These are phyloP conservation scores for Caryopteris hybrid DNA, from an alignment of 305 asterid genomes.

Conservation along the genomic window DNA sequence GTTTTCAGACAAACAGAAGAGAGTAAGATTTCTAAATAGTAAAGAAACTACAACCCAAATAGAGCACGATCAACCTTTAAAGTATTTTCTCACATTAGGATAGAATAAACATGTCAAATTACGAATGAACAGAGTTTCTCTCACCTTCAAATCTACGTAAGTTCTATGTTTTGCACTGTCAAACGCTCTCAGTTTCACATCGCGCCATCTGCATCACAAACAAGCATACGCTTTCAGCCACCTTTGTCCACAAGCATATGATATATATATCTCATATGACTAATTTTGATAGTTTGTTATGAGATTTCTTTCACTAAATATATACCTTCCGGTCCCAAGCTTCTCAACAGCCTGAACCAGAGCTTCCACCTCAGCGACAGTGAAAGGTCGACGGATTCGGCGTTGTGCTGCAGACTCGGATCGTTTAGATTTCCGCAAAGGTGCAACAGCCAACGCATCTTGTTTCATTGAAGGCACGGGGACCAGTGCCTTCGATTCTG, in stretches of 20 bases:
- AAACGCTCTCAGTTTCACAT: slow-evolving; percentile 85
- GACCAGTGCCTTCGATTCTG: slow-evolving; percentile 69
- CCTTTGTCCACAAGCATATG: background rate
- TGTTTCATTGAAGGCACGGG: slow-evolving; percentile 38
- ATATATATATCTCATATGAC: background rate
- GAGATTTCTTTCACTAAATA: slow-evolving; percentile 4
- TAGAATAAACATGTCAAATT: too few species aligned
- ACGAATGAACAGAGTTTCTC: background rate
- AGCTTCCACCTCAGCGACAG: slow-evolving; percentile 96
- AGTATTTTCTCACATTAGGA: too few species aligned
- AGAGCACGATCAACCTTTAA: too few species aligned
- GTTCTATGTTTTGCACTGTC: slow-evolving; percentile 90
- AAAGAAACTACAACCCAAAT: background rate
- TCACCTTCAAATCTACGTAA: slow-evolving; percentile 92
- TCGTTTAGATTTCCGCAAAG: slow-evolving; percentile 67
- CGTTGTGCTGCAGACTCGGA: slow-evolving; percentile 82
- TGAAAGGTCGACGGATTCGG: slow-evolving; percentile 89
- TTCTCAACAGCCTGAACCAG: slow-evolving; percentile 97
- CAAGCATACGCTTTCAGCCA: background rate
- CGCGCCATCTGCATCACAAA: slow-evolving; percentile 82
- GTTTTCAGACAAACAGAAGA: background rate
- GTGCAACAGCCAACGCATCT: slow-evolving; percentile 46
- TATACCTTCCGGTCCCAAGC: slow-evolving; percentile 97
- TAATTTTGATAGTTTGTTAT: background rate
- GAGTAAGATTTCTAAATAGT: background rate